These are phyloP conservation scores for Protea cynaroides DNA, from an alignment of 164 flowering plant genomes.

Conservation along the genomic window DNA sequence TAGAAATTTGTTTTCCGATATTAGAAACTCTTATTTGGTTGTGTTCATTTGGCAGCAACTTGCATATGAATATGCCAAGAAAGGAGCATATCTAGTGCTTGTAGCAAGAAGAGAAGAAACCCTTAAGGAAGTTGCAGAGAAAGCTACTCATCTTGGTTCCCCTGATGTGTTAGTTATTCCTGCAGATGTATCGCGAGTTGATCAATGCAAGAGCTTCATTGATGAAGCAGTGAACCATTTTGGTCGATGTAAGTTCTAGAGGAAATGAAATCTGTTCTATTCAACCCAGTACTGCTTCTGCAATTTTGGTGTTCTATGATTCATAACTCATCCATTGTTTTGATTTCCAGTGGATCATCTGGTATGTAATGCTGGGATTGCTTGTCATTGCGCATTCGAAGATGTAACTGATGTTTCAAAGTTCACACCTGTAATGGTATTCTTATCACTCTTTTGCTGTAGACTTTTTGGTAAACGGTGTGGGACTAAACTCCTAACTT, in stretches of 20 bases:
- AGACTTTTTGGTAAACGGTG: not conserved
- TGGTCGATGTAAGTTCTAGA: not conserved
- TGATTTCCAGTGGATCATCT: conserved; percentile 5
- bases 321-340: not conserved
- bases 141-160: not conserved
- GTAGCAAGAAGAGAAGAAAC: not conserved
- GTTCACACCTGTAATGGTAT: conserved; percentile 1
- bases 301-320: too few species aligned
- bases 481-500: not conserved
- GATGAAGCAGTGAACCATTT: conserved; percentile 2
- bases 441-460: not conserved
- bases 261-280: not conserved
- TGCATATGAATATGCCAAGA: not conserved
- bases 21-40: too few species aligned
- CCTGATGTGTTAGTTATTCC: not conserved
- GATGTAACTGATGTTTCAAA: not conserved
- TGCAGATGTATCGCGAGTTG: not conserved
- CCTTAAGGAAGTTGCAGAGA: not conserved
- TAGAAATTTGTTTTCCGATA: too few species aligned
- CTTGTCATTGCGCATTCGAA: not conserved
- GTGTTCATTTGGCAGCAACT: not conserved
- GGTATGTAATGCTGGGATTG: conserved; percentile 2
- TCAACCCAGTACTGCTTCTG: not conserved
- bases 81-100: not conserved
- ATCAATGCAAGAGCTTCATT: not conserved